These are phyloP conservation scores for Colletotrichum sp. DNA, from an alignment of 2,329 filamentous ascomycete species.

Conservation along the genomic window DNA sequence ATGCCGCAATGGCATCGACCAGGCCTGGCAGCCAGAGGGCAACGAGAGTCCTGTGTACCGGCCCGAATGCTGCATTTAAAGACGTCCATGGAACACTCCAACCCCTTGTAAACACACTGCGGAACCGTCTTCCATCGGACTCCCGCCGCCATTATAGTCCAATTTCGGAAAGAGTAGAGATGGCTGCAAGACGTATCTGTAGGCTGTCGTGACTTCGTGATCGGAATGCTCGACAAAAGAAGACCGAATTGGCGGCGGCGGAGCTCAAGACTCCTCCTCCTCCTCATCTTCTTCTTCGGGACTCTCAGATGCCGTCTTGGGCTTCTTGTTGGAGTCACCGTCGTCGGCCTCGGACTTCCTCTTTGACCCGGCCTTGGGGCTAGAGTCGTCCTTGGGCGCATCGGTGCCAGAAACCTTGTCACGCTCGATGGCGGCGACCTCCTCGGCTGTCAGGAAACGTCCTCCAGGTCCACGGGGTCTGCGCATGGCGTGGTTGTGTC, in stretches of 20 bases:
- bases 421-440: slow-evolving; percentile 88
- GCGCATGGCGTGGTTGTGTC: slow-evolving; percentile 98
- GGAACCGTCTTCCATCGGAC: not conserved
- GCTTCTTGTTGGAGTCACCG: slow-evolving; percentile 59
- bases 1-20: not conserved
- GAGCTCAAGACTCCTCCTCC: slow-evolving; percentile 36
- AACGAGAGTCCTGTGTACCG: slow-evolving; percentile 22
- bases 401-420: slow-evolving; percentile 49
- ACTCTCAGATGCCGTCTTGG: slow-evolving; percentile 53
- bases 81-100: slow-evolving; percentile 7
- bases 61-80: slow-evolving; percentile 13
- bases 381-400: slow-evolving; percentile 22
- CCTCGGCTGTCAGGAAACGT: slow-evolving; percentile 93
- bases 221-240: slow-evolving; percentile 28
- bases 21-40: slow-evolving; percentile 16
- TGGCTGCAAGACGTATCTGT: slow-evolving; percentile 2
- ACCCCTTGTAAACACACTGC: slow-evolving; percentile 9
- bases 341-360: slow-evolving; percentile 62
- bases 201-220: slow-evolving; percentile 41
- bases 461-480: slow-evolving; percentile 92
- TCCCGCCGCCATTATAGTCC: slow-evolving; percentile 16
- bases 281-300: slow-evolving; percentile 47
- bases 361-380: slow-evolving; percentile 54
- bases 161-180: slow-evolving; percentile 10
- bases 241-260: slow-evolving; percentile 28